These are phyloP conservation scores for Hygrocybe coccinea DNA, from an alignment of 768 basidiomycete species.

Conservation along the genomic window DNA sequence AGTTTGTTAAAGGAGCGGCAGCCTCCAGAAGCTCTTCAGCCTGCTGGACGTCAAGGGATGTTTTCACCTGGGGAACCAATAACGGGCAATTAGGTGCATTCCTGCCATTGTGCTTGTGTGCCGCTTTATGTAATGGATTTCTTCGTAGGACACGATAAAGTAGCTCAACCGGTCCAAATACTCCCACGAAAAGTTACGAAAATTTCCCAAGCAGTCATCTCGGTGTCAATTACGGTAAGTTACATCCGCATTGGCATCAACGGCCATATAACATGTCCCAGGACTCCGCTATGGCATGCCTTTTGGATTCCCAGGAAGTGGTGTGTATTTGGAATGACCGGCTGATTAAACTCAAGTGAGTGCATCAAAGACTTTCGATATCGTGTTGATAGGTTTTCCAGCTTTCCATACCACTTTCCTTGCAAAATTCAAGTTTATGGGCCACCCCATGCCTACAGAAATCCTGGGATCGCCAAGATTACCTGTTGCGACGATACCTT, in stretches of 20 bases:
- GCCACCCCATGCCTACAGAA: conserved; percentile 69
- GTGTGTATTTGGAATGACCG: conserved; percentile 76
- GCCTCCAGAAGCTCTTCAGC: conserved; percentile 84
- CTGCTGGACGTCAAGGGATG: conserved; percentile 71
- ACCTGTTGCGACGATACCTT: conserved; percentile 74
- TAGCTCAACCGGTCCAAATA: conserved; percentile 67
- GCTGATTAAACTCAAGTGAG: conserved; percentile 69
- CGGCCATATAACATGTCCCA: conserved; percentile 21
- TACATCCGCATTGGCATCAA: not conserved
- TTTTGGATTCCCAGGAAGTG: conserved; percentile 77
- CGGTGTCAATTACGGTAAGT: conserved; percentile 70
- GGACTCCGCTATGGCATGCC: conserved; percentile 81
- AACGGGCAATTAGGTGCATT: conserved; percentile 79
- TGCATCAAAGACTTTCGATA: not conserved
- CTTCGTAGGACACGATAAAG: conserved; percentile 66
- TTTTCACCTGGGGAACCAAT: conserved; percentile 93
- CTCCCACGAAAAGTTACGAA: conserved; percentile 78
- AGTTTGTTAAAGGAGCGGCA: conserved; percentile 73
- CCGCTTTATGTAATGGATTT: not conserved
- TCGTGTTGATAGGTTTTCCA: conserved; percentile 21
- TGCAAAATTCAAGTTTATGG: conserved; percentile 73
- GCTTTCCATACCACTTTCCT: conserved; percentile 79
- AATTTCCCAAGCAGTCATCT: conserved; percentile 62
- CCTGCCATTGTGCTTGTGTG: not conserved
- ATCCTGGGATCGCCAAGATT: conserved; percentile 73